These are phyloP conservation scores for Aspergillus intermedius DNA, from an alignment of 2,329 filamentous ascomycete species.

Conservation along the genomic window DNA sequence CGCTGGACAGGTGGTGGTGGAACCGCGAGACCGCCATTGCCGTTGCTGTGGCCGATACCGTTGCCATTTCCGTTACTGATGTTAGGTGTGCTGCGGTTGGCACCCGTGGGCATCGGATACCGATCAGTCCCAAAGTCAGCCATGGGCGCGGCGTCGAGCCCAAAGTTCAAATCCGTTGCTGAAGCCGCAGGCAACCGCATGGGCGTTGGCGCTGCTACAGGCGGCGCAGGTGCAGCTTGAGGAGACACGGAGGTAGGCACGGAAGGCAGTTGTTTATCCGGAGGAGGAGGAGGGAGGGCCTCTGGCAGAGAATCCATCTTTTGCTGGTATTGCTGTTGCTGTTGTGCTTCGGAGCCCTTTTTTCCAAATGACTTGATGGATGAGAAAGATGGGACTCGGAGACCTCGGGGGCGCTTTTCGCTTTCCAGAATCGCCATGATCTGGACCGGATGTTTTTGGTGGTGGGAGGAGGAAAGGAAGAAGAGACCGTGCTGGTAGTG, in stretches of 20 bases:
- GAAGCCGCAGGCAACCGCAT: not conserved
- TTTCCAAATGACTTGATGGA: conserved; percentile 24
- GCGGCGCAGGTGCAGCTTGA: not conserved
- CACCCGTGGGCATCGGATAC: not conserved
- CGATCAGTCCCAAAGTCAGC: not conserved
- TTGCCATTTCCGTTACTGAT: not conserved
- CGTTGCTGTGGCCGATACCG: not conserved
- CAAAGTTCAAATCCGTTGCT: not conserved
- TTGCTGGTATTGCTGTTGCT: conserved; percentile 12
- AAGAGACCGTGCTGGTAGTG: too few species aligned
- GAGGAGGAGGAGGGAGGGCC: conserved; percentile 9
- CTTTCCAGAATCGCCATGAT: conserved; percentile 29
- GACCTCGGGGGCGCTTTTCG: conserved; percentile 27
- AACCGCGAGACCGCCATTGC: not conserved
- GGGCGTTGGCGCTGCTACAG: conserved; percentile 6
- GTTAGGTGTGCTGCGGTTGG: not conserved
- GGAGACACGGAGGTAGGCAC: conserved; percentile 11
- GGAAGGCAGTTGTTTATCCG: conserved; percentile 22
- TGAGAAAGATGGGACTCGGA: conserved; percentile 28
- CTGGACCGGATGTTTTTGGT: not conserved
- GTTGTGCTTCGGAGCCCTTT: conserved; percentile 13
- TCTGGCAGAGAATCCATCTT: conserved; percentile 11
- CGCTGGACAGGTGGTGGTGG: conserved; percentile 2
- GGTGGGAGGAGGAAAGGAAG: not conserved
- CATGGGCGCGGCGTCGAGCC: not conserved